These are phyloP conservation scores for Sphagnum contortum DNA, from an alignment of 225 moss, liverwort and hornwort genomes.

Conservation along the genomic window DNA sequence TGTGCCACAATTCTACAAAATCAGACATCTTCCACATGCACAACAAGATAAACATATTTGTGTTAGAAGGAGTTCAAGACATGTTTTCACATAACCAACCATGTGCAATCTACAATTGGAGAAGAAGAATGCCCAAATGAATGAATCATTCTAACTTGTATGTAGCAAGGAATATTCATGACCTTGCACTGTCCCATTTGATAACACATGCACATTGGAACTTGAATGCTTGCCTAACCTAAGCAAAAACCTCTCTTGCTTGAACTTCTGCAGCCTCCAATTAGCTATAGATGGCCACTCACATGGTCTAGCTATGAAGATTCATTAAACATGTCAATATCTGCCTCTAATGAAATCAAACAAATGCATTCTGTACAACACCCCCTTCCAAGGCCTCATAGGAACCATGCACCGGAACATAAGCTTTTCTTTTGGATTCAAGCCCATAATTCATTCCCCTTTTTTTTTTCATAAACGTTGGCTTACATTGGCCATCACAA, in stretches of 20 bases:
- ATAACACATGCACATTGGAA: constrained; percentile 93
- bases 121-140: constrained; percentile 80
- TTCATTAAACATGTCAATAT: constrained; percentile 81
- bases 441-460: constrained; percentile 91
- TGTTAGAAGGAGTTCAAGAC: too few relatives aligned
- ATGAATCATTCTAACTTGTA: constrained; percentile 26
- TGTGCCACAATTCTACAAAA: too few relatives aligned
- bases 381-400: constrained; percentile 97
- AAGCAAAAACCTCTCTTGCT: constrained; percentile 92
- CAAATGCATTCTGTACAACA: constrained; percentile 95
- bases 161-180: constrained; percentile 89
- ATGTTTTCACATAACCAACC: constrained; percentile 32
- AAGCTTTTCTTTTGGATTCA: constrained; percentile 89
- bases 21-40: too few relatives aligned
- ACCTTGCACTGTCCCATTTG: constrained; percentile 95
- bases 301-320: constrained; percentile 88
- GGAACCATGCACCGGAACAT: constrained; percentile 92
- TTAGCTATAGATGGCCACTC: constrained; percentile 85
- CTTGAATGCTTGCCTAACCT: constrained; percentile 97
- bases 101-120: constrained; percentile 89
- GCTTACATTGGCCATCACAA: constrained; percentile 87
- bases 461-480: constrained; percentile 87
- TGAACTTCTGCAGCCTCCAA: constrained; percentile 65
- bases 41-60: too few relatives aligned
- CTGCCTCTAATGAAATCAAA: constrained; percentile 90